A percentile compares a stretch with the other conserved stretches of the same genome.
phyloP scores from a whole-genome alignment of 2,329 filamentous ascomycete species.

The Fusarium proliferatum region DNA sequence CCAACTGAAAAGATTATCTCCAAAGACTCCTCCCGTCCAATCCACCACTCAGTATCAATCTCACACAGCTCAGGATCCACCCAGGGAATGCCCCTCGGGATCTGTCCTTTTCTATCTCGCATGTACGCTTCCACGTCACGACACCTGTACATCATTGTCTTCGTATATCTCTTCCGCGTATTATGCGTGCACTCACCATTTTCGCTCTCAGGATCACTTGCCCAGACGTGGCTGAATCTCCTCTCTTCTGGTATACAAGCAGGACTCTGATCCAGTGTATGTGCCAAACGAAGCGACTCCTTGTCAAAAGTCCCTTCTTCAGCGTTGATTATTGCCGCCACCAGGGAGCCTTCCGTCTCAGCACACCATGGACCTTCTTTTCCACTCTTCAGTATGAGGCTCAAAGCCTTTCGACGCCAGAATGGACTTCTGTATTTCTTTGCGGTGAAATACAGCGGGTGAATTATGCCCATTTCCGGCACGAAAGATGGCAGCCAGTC shows the following conservation, averaged over 20 bases:
- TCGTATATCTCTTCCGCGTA: background rate
- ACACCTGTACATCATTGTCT: background rate
- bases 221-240: background rate
- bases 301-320: constrained; percentile 9
- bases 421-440: constrained; percentile 26
- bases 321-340: constrained; percentile 1
- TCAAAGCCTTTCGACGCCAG: constrained; percentile 30
- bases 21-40: background rate
- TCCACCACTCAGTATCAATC: background rate
- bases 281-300: too few species aligned
- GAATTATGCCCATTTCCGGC: constrained; percentile 35
- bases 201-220: background rate
- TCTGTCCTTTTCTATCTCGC: background rate
- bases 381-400: constrained; percentile 4
- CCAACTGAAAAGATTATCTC: background rate
- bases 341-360: constrained; percentile 5
- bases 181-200: background rate
- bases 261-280: too few species aligned
- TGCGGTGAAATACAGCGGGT: constrained; percentile 24
- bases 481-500: background rate
- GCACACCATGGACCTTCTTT: constrained; percentile 37
- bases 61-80: background rate
- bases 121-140: background rate
- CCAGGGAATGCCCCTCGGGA: background rate
- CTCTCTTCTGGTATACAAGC: background rate